Evolutionary conservation across 495 filamentous ascomycete genomes (phyloP), one percentile per base, ranked within the genome.

Genomic region (Trichoderma erinaceum): DNA sequence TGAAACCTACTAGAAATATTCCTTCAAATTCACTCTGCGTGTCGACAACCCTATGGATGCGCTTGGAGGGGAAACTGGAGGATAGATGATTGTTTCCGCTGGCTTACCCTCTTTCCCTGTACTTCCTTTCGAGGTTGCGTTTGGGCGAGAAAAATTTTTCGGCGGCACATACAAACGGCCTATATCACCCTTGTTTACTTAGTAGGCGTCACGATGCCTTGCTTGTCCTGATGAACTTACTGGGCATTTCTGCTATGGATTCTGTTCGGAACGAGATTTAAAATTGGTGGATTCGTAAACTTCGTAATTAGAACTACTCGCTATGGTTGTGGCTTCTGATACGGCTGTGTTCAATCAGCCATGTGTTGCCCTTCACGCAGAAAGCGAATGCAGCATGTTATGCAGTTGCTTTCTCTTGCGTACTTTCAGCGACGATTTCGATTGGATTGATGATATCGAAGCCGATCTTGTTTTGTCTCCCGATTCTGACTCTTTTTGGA

Each of bases 21-120:
- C 89, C 88, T 89, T 84, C 87, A 83, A 85, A 92, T 92, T 90
- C 89, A 91, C 88, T 92, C 89, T 86, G 86, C 83, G 82, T 86
- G 85, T 81, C 80, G 67, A 73, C 78, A 78, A 71, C 74, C 83
- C 35, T 79, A 84, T 85, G 85, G 77, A 81, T 82, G 75, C 71
- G 81, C 78, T 82, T 86, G 85, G 89, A 90, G 87, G 88, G 88
- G 88, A 90, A 90, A 90, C 71, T 82, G 87, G 83, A 87, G 86
- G 89, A 86, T 75, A 90, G 87, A 91, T 69, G 61, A 74, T 78
- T 74, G 73, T 70, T 66, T 27, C 44, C 43, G 65, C 65, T 66
- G 65, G 76, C 81, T 85, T 83, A 85, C 81, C 79, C 83, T 84
- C 71, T 78, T 75, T 69, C 78, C 77, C 74, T 72, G 73, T 68